Base-by-base conservation (phyloP, 2,329 filamentous ascomycete genomes). In the Ophioceras dolichostomum region DNA sequence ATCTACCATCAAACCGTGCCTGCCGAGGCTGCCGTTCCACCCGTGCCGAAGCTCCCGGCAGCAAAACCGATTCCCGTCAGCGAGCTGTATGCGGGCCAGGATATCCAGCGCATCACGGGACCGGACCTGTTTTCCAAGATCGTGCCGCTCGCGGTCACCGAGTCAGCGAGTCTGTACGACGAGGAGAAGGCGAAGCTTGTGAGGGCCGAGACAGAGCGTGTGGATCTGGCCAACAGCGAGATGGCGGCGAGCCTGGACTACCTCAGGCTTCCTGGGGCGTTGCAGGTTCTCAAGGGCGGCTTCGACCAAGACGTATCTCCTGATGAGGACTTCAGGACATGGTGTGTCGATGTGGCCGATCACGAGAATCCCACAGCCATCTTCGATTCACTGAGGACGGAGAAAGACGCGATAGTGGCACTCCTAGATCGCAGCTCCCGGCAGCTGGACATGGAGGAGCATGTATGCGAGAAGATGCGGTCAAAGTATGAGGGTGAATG, bases 381-480 rank as follows among this genome's bases (percentile, higher is more conserved):
- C 3, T 87, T 98, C 47, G 85, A 94, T 30, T 72, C 75, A 32
- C 60, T 98, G 32, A 77, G 80, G 44, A 70, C 75, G 19, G 83
- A 91, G 49, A 94, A 89, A 56, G 73, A 83, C 14, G 70, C 74
- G 1, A 83, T 95, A 10, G 57, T 85, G 19, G 67, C 68, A 3
- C 73, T 77, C 3, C 59, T 98, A 39, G 87, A 95, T 39, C 75
- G 74, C 40, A 85, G 85, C 49, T 78, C 79, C 39, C 94, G 94
- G 55, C 83, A 93, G 50, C 63, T 98, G 30, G 91, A 98, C 47
- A 87, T 91, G 77, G 91, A 98, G 57, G 93, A 96, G 61, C 93
- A 85, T 39, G 85, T 96, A 0, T 98, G 91, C 56, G 91, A 98
- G 58, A 98, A 96, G 67, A 98, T 98, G 91, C 76, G 91, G 33